A percentile compares a stretch with the other conserved stretches of the same genome.
These are phyloP conservation scores for Cicer cuneatum DNA, from an alignment of 306 rosid species.

Conservation along the genomic window DNA sequence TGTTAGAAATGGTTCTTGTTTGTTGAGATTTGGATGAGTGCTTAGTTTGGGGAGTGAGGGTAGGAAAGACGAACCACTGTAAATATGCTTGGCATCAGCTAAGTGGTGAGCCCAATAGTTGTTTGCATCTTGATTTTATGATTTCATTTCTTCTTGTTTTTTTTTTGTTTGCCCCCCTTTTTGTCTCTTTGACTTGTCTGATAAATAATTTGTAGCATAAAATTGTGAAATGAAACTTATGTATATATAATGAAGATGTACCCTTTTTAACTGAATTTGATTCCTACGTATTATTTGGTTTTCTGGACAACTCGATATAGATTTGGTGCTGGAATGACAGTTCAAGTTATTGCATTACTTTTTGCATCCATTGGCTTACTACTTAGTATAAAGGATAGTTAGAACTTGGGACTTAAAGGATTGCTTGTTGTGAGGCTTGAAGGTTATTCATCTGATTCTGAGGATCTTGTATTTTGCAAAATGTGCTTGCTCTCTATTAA, in stretches of 20 bases:
- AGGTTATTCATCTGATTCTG: neutral
- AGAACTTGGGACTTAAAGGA: too few relatives aligned
- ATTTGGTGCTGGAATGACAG: neutral
- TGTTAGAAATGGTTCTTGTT: conserved; percentile 55
- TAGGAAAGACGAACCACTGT: conserved; percentile 59
- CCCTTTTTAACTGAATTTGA: neutral
- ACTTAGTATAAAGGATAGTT: neutral
- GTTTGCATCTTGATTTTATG: conserved; percentile 59
- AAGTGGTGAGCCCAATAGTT: conserved; percentile 58
- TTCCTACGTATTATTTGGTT: neutral
- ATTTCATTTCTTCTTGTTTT: conserved; percentile 38
- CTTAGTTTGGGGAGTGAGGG: conserved; percentile 51
- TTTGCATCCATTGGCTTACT: conserved; percentile 6
- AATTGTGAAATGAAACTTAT: conserved; percentile 54
- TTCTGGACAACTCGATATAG: neutral
- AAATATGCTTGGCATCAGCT: conserved; percentile 66
- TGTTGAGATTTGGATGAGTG: conserved; percentile 55
- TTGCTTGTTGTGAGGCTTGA: neutral
- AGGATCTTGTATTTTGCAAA: neutral
- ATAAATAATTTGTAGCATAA: conserved; percentile 82
- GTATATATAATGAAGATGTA: conserved; percentile 54
- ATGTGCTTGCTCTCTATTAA: neutral
- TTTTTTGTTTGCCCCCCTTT: neutral
- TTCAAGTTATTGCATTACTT: conserved; percentile 15
- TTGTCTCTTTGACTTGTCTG: conserved; percentile 56